Percentiles rank a stretch among this genome's conserved stretches.
These are phyloP conservation scores for Jaltomata sinuosa DNA, from an alignment of 257 asterid species.

Conservation along the genomic window DNA sequence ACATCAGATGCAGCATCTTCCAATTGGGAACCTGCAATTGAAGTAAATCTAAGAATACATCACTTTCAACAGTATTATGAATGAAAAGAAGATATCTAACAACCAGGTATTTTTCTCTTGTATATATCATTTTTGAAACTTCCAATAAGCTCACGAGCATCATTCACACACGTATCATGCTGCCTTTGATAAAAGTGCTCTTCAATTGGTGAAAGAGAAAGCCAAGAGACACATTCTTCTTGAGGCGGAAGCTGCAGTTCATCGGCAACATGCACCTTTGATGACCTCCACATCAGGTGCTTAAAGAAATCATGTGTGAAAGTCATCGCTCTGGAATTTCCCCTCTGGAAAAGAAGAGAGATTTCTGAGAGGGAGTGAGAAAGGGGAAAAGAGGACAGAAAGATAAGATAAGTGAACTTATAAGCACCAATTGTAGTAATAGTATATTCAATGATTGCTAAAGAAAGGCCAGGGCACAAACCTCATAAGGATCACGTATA, in stretches of 20 bases:
- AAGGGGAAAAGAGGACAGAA: neutral
- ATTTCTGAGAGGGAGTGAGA: neutral
- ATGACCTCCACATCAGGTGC: constrained; percentile 89
- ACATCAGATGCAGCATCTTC: constrained; percentile 34
- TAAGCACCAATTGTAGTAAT: neutral
- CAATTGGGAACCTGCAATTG: constrained; percentile 38
- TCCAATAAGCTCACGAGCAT: constrained; percentile 80
- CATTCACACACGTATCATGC: constrained; percentile 84
- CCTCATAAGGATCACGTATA: constrained; percentile 89
- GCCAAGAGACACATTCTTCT: constrained; percentile 87
- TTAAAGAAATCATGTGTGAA: constrained; percentile 66
- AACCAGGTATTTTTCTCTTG: constrained; percentile 51
- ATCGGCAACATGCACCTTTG: constrained; percentile 72
- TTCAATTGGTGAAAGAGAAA: constrained; percentile 78
- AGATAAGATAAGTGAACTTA: neutral
- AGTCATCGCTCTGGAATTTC: constrained; percentile 71
- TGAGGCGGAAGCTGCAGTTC: constrained; percentile 88
- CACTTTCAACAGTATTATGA: neutral
- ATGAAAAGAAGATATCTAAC: neutral
- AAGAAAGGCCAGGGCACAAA: constrained; percentile 8
- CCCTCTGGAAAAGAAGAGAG: constrained; percentile 43
- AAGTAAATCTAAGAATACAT: neutral
- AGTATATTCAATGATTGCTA: neutral
- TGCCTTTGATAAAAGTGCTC: constrained; percentile 92
- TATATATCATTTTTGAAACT: constrained; percentile 47